These are phyloP conservation scores for Letharia lupina DNA, from an alignment of 495 filamentous ascomycete genomes.

Conservation along the genomic window DNA sequence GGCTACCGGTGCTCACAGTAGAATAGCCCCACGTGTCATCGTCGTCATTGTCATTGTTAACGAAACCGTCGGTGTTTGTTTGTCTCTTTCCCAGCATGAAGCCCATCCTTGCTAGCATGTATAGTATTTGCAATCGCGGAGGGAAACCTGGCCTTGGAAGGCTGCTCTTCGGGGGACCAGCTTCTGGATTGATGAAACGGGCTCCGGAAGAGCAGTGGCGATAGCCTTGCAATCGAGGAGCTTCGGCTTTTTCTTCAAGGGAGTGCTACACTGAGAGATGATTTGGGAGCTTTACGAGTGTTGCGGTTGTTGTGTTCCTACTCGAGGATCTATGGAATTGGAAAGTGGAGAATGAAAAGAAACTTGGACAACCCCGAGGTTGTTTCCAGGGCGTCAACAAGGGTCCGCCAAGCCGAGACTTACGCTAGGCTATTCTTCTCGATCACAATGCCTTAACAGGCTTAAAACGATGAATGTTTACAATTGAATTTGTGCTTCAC, in stretches of 20 bases:
- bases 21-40: slow-evolving; percentile 15
- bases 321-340: neutral
- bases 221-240: neutral
- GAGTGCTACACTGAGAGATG: neutral
- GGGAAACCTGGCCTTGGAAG: neutral
- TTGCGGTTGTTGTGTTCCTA: neutral
- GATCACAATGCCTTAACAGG: too few species aligned
- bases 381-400: too few species aligned
- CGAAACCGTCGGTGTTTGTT: neutral
- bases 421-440: too few species aligned
- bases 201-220: neutral
- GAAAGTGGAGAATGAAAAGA: neutral
- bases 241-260: neutral
- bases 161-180: too few species aligned
- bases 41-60: slow-evolving; percentile 11
- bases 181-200: neutral
- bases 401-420: too few species aligned
- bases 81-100: slow-evolving; percentile 16
- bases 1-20: slow-evolving; percentile 3
- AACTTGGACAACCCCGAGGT: neutral
- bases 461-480: neutral
- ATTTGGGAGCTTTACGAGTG: neutral
- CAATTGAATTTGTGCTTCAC: neutral
- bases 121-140: neutral
- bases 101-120: neutral